Evolutionary conservation across 2,329 filamentous ascomycete genomes (phyloP), one percentile per base, ranked within the genome.

Genomic region (Botrytis cinerea): DNA sequence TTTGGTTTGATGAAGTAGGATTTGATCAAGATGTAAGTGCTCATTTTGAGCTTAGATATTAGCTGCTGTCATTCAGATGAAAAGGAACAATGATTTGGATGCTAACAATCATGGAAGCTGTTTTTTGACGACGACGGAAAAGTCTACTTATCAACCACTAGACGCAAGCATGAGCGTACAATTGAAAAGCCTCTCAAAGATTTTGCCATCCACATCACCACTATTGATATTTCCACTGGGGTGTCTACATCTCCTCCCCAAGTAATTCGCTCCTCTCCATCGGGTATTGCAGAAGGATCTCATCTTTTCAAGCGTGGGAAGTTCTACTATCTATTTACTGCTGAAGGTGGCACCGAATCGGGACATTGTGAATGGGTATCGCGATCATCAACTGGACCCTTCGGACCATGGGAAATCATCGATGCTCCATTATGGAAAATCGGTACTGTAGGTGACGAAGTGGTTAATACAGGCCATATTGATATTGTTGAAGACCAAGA

Each of bases 71-170:
- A 28, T n/a, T 18, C 14, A n/a, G n/a, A 28, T 2, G 51, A 6
- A 0, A 35, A 14, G 54, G 2, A 9, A 43, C 6, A 20, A 10
- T 32, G 10, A 4, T 22, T 38, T 48, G 12, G 8, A n/a, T 2
- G 22, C 64, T 68, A 22, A 71, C 5, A 16, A 12, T 16, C 20
- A 28, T 25, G 6, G 20, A 22, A 71, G 70, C 60, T 71, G 7
- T 87, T 88, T 76, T 90, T 87, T 85, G 86, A 89, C 68, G 84
- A 84, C 0, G 85, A 89, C 64, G 88, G 87, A 1, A 86, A 83
- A 73, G 81, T 84, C 0, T 90, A 89, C 73, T 45, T 71, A 12
- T 71, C 70, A 14, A 71, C 70, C 59, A 62, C 70, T 16, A 46
- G 70, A 35, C 70, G 70, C 32, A 71, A 32, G 3, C 70, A 51